phyloP scores from a whole-genome alignment of 306 rosid genomes.

The Glycyrrhiza uralensis region DNA sequence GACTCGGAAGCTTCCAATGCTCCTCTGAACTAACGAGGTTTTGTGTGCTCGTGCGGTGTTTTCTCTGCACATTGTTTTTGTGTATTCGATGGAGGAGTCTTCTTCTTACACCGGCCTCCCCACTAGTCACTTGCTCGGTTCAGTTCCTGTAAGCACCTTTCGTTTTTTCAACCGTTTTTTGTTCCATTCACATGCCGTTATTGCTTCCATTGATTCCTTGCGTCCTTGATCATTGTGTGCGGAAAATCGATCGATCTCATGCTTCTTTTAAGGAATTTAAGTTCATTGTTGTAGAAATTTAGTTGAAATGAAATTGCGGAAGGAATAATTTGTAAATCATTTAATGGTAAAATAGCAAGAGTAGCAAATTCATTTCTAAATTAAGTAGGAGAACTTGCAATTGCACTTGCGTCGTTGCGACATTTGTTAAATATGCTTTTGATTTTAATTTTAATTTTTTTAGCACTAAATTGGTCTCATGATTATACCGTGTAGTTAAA shows the following conservation, averaged over 20 bases:
- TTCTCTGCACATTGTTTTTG: constrained; percentile 10
- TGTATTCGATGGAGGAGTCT: constrained; percentile 60
- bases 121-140: constrained; percentile 95
- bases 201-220: neutral
- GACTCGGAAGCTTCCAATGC: constrained; percentile 7
- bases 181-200: neutral
- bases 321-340: neutral
- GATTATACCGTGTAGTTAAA: neutral
- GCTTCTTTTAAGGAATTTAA: neutral
- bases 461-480: neutral
- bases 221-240: neutral
- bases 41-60: neutral
- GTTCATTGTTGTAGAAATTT: neutral
- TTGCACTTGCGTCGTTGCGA: neutral
- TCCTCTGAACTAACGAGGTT: neutral
- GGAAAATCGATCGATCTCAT: neutral
- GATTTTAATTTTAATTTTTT: no score
- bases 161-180: neutral
- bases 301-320: neutral
- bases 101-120: constrained; percentile 72
- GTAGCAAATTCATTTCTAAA: neutral
- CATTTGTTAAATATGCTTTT: neutral
- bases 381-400: neutral
- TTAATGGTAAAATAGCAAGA: neutral
- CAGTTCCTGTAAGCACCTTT: constrained; percentile 71